Base-by-base conservation (phyloP, 2,329 filamentous ascomycete species). In the Zelopaecilomyces penicillatus region DNA sequence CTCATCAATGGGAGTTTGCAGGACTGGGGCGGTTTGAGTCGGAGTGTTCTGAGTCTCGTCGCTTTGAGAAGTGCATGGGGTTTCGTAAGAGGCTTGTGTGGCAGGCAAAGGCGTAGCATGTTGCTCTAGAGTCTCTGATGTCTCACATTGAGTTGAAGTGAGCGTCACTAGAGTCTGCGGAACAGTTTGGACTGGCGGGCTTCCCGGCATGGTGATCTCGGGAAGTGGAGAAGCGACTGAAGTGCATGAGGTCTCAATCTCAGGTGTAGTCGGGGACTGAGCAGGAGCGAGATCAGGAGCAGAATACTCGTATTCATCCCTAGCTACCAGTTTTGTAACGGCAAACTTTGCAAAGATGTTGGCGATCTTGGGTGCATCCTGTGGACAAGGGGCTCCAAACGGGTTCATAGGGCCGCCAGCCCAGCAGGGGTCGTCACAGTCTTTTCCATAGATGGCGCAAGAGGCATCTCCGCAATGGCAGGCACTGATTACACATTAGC, bases 391-490 rank as follows among this genome's bases (percentile, higher is more conserved):
- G 32, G 59, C 59, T n/a, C 63, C 64, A 30, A 63, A 66, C 49
- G 56, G 59, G 9, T 62, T 61, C 11, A 57, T 47, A n/a, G 48
- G 42, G 6, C 54, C 50, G 35, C 59, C 55, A 28, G 55, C 50
- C 44, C 55, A 52, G 46, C 63, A 66, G 2, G 56, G 48, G 40
- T 59, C 48, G 43, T 65, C 57, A 48, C 64, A 66, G 12, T 51
- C 50, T 29, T 42, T 49, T 39, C 65, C 60, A 19, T 62, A 53
- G 32, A 57, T 42, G 6, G 53, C 35, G 8, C 49, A 54, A 43
- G 65, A 52, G 2, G 54, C 54, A 41, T 66, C 56, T 41, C 63
- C 63, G 41, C 64, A 66, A 39, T 57, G 63, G 19, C 64, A 66
- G 10, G 55, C 57, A 47, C 64, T 66, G 32, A 2, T 5, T 1